Percentiles rank a stretch among this genome's conserved stretches.
Conservation (phyloP, 106 monocot species). For the Platanthera guangdongensis region DNA sequence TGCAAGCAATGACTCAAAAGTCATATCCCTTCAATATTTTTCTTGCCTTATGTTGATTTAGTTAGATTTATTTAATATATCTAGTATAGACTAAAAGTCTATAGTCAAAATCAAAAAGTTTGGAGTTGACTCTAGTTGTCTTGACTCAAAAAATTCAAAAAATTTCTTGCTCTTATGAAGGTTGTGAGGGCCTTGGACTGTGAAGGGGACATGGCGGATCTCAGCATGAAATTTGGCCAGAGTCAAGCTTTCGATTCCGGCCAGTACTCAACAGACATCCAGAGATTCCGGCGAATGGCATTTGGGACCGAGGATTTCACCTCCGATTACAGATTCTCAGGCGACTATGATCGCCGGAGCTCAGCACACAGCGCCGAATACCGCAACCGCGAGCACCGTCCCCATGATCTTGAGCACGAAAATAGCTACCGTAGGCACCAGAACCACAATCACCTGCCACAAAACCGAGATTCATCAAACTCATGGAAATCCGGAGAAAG, state of each 20-base stretch:
- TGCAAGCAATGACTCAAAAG: background rate
- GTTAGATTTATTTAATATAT: no score
- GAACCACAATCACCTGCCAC: background rate
- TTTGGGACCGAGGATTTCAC: constrained; percentile 13
- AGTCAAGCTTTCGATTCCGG: constrained; percentile 19
- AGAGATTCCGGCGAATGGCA: constrained; percentile 22
- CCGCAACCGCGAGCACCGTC: background rate
- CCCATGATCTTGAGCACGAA: background rate
- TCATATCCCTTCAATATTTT: background rate
- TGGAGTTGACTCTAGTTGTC: no score
- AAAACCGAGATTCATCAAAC: background rate
- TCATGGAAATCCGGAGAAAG: constrained; percentile 4
- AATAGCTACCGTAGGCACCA: no score
- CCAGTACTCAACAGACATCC: constrained; percentile 20
- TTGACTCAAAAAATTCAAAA: no score
- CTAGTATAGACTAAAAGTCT: no score
- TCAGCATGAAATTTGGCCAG: constrained; percentile 31
- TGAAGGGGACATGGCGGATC: constrained; percentile 24
- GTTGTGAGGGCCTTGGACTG: constrained; percentile 28
- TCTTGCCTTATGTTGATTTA: background rate
- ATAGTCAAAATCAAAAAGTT: no score
- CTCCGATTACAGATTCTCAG: constrained; percentile 9
- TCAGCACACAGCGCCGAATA: constrained; percentile 15
- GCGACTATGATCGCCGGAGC: constrained; percentile 13
- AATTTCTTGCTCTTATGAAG: constrained; percentile 6